Evolutionary conservation across 306 rosid genomes (phyloP).

Genomic region (Lablab purpureus): DNA sequence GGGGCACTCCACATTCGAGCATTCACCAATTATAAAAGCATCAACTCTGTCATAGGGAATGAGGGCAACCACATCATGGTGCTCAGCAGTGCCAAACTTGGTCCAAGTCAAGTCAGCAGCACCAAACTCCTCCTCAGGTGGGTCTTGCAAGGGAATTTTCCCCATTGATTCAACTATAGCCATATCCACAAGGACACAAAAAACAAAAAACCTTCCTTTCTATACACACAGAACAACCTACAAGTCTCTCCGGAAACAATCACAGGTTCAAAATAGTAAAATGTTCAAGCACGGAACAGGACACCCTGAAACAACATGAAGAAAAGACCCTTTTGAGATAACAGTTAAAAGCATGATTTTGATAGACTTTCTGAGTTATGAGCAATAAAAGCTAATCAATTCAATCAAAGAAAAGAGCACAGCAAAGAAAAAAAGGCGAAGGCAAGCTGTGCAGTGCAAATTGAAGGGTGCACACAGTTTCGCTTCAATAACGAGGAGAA

Average conservation of each 20-base stretch:
- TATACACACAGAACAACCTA: constrained; percentile 3
- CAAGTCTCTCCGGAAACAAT: background rate
- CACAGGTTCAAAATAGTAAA: constrained; percentile 1
- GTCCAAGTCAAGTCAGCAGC: constrained; percentile 86
- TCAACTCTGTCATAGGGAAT: constrained; percentile 91
- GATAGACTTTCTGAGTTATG: background rate
- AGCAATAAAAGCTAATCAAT: constrained; percentile 21
- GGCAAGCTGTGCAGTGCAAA: constrained; percentile 5
- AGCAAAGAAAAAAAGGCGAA: background rate
- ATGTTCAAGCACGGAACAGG: constrained; percentile 19
- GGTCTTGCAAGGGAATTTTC: constrained; percentile 84
- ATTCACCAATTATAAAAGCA: constrained; percentile 87
- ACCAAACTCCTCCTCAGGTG: constrained; percentile 80
- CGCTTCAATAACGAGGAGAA: constrained; percentile 3
- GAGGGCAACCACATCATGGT: constrained; percentile 84
- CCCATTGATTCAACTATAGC: constrained; percentile 71
- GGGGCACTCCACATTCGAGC: constrained; percentile 82
- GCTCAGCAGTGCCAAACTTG: constrained; percentile 80
- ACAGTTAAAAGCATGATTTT: constrained; percentile 25
- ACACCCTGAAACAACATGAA: constrained; percentile 43
- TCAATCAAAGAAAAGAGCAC: background rate
- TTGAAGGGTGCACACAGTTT: background rate
- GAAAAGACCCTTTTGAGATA: constrained; percentile 34
- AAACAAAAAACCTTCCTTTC: constrained; percentile 1
- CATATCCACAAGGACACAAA: constrained; percentile 48